Percentiles rank a stretch among this genome's conserved stretches.
Evolutionary conservation across 208 protist genomes (phyloP).

Genomic region (Trypanosoma rangeli): DNA sequence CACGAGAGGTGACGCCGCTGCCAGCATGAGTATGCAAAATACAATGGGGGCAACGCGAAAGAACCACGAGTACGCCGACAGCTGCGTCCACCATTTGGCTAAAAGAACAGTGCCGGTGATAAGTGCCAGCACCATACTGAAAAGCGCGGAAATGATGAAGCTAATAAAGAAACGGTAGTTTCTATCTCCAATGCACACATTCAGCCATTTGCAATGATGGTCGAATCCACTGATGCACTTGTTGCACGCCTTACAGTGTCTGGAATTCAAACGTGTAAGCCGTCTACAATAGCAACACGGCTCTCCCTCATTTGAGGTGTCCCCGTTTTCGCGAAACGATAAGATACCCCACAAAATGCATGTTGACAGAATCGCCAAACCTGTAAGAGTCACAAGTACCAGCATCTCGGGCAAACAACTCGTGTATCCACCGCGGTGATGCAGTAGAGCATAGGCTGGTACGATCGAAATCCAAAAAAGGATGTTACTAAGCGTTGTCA

Average conservation of each 20-base stretch:
- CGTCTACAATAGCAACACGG: constrained; percentile 65
- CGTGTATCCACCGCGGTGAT: constrained; percentile 27
- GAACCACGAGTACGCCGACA: constrained; percentile 47
- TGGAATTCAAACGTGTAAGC: constrained; percentile 49
- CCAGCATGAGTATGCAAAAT: constrained; percentile 34
- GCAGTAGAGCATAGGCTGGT: constrained; percentile 43
- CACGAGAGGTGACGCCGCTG: constrained; percentile 38
- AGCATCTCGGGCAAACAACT: constrained; percentile 49
- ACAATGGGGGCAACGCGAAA: constrained; percentile 62
- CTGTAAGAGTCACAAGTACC: constrained; percentile 31
- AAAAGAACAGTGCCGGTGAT: constrained; percentile 43
- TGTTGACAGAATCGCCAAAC: constrained; percentile 20
- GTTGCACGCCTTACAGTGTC: constrained; percentile 91
- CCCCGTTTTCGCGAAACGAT: constrained; percentile 66
- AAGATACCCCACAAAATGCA: constrained; percentile 35
- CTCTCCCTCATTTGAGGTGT: constrained; percentile 52
- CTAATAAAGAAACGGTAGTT: constrained; percentile 84
- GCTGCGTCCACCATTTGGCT: constrained; percentile 52
- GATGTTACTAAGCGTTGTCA: constrained; percentile 39
- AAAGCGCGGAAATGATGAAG: constrained; percentile 39
- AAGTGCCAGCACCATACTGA: constrained; percentile 29
- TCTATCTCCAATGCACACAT: constrained; percentile 79
- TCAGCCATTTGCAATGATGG: constrained; percentile 93
- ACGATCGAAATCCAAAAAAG: constrained; percentile 55
- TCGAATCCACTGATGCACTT: constrained; percentile 89